phyloP scores from a whole-genome alignment of 805 yeast species.

The Kockiozyma suomiensis region DNA sequence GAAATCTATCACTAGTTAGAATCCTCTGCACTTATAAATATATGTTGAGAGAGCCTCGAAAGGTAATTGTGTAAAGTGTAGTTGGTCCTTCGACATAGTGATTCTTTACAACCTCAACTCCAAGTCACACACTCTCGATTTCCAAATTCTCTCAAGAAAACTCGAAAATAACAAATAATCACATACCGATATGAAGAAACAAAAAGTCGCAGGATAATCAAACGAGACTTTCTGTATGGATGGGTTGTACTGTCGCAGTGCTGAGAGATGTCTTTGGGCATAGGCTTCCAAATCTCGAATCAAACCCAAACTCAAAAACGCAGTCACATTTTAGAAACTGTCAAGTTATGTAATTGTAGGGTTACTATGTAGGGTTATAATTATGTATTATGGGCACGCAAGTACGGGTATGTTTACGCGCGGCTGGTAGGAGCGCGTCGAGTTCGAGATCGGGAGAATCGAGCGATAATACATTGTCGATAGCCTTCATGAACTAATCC shows the following conservation, averaged over 20 bases:
- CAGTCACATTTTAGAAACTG: neutral
- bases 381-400: neutral
- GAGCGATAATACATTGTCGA: neutral
- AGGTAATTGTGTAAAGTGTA: no score
- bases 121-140: no score
- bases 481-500: no score
- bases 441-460: neutral
- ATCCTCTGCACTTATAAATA: neutral
- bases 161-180: no score
- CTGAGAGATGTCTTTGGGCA: neutral
- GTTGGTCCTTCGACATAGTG: no score
- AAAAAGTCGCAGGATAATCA: neutral
- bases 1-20: neutral
- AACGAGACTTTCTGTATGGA: neutral
- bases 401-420: neutral
- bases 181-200: conserved; percentile 2
- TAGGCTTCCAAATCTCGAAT: neutral
- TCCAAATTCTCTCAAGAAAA: neutral
- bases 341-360: neutral
- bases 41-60: no score
- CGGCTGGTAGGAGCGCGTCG: neutral
- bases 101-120: neutral
- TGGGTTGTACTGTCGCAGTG: neutral
- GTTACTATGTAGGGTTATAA: neutral
- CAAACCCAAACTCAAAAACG: neutral